phyloP scores from a whole-genome alignment of 352 stramenopile species.

The Blastocystis sp. region DNA sequence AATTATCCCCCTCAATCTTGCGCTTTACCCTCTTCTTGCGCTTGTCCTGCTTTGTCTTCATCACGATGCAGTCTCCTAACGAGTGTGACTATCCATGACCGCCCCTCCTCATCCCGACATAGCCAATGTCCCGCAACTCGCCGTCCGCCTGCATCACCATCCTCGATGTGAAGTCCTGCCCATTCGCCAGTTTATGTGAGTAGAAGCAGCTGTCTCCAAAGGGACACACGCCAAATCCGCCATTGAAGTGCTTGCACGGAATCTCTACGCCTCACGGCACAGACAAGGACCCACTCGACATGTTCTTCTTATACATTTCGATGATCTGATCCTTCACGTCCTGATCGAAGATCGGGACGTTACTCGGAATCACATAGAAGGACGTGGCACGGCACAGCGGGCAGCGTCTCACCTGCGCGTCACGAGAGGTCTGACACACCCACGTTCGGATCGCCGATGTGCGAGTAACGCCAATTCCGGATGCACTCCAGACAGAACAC shows the following conservation, averaged over 20 bases:
- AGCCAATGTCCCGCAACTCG: constrained; percentile 54
- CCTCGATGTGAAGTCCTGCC: constrained; percentile 18
- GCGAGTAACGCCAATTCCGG: constrained; percentile 57
- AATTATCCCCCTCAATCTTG: constrained; percentile 62
- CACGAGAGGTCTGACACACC: background rate
- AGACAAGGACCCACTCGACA: constrained; percentile 11
- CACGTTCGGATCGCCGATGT: constrained; percentile 61
- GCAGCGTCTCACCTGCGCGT: background rate
- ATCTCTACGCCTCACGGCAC: constrained; percentile 38
- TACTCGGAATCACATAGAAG: constrained; percentile 61
- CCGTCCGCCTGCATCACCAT: constrained; percentile 59
- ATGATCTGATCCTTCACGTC: constrained; percentile 53
- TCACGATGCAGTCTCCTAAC: constrained; percentile 22
- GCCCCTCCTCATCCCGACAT: background rate
- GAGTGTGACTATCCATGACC: constrained; percentile 33
- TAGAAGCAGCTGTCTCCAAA: constrained; percentile 65
- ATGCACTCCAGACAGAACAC: constrained; percentile 65
- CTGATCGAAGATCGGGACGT: constrained; percentile 54
- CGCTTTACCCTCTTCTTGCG: constrained; percentile 30
- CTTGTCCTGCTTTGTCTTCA: constrained; percentile 17
- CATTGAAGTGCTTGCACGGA: constrained; percentile 66
- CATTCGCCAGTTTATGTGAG: constrained; percentile 46
- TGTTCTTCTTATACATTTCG: constrained; percentile 56
- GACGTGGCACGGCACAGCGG: constrained; percentile 49
- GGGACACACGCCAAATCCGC: constrained; percentile 47